Base-by-base conservation (phyloP, 768 basidiomycete species). In the Rhizopogon rudus region DNA sequence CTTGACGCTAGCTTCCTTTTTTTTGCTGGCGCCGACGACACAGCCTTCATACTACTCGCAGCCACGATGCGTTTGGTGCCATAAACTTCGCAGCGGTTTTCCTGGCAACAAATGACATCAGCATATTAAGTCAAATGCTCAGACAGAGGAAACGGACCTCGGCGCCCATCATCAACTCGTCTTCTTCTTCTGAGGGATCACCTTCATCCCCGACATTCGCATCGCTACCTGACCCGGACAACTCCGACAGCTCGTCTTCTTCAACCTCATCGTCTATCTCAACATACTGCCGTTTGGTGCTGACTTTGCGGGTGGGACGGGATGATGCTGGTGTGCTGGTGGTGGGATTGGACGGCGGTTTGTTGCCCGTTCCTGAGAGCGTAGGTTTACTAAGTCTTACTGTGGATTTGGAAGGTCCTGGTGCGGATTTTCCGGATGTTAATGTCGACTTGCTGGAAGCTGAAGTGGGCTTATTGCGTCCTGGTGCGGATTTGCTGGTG, bases 161-260 rank as follows among this genome's bases (percentile, higher is more conserved):
- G n/a, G 75, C 71, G 28, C 80, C 81, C 68, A 87, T 79, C 74
- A 81, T 75, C 31, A 87, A 64, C 60, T 85, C 82, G 58, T 87
- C 84, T 4, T 83, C 81, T 10, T 77, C 48, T 37, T 49, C 48
- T 16, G 20, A 37, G 10, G 33, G 14, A 14, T 81, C 70, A 39
- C 70, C 68, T 37, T 58, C 57, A 48, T 60, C 57, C 20, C 56
- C 63, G 14, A 52, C 50, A 51, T 60, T 60, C 4, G 49, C 57
- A 25, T 48, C 37, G 22, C 57, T 59, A 10, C 52, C 53, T 57
- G 49, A 61, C 58, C 51, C 53, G 41, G 54, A 49, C 50, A 20
- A 51, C 48, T 33, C 54, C 33, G 29, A 58, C 49, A 33, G 40
- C 22, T 40, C 39, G n/a, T 48, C 62, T 12, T 73, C 60, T 28